phyloP scores from a whole-genome alignment of 345 rosid species.

The Linum lewisii region DNA sequence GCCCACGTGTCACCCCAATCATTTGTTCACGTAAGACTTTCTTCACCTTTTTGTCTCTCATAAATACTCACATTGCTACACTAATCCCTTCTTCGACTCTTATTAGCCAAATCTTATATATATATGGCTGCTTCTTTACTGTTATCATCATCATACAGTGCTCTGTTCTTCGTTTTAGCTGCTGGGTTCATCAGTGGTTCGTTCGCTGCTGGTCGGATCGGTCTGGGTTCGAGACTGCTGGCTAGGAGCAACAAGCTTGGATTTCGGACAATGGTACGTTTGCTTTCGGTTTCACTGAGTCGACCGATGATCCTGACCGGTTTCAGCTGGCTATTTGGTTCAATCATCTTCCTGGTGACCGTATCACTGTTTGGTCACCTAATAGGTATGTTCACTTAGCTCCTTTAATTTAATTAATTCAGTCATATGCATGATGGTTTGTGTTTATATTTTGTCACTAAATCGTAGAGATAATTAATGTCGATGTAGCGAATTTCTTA shows the following conservation, averaged over 20 bases:
- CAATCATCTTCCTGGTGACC: conserved; percentile 66
- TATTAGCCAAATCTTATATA: neutral
- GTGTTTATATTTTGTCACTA: too few relatives aligned
- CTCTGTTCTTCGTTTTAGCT: conserved; percentile 9
- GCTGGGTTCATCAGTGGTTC: conserved; percentile 11
- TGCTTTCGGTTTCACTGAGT: conserved; percentile 59
- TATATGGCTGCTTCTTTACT: conserved; percentile 12
- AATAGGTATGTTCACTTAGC: conserved; percentile 34
- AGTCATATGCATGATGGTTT: too few relatives aligned
- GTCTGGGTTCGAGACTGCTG: conserved; percentile 50
- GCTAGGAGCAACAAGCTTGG: conserved; percentile 44
- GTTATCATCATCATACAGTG: too few relatives aligned
- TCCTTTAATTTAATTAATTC: neutral
- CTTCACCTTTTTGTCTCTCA: conserved; percentile 5
- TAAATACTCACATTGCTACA: neutral
- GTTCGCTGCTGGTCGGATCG: conserved; percentile 27
- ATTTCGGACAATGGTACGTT: conserved; percentile 66
- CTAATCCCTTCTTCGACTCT: conserved; percentile 1
- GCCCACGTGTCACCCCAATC: neutral
- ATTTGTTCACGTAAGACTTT: neutral
- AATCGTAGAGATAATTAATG: too few relatives aligned
- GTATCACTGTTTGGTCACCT: conserved; percentile 71
- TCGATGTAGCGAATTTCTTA: too few relatives aligned
- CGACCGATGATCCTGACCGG: conserved; percentile 15
- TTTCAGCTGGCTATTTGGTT: conserved; percentile 67